Base-by-base conservation (phyloP, 192 early-diverging fungal genomes). In the Geranomyces variabilis region DNA sequence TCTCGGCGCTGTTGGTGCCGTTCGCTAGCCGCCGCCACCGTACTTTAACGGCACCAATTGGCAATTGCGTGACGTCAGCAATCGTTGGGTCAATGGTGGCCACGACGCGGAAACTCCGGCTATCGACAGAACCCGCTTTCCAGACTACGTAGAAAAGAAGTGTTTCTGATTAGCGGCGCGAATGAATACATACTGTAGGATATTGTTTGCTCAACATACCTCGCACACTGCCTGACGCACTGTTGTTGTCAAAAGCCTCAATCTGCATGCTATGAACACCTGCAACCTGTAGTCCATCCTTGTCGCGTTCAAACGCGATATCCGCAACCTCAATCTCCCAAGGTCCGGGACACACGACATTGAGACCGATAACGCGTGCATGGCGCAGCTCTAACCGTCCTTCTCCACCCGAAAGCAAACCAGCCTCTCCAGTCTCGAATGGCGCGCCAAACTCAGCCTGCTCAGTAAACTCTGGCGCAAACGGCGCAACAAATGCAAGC, bases 401-500 rank as follows among this genome's bases (percentile, higher is more conserved):
- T 74, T 33, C 46, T 47, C n/a, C 29, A 12, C 66, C 56, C 10
- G 59, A 46, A 8, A 71, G 56, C 19, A 78, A 51, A 19, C 73
- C 69, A 12, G 70, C 75, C 10, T 65, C 51, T 21, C 67, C 64
- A 5, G 67, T 17, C 17, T 73, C 45, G 31, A 74, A 74, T 19
- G 65, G 75, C 44, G 61, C 59, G 73, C 80, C 74, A 58, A 55
- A 59, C 48, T 79, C 74, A 29, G 66, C 49, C 67, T 51, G 63
- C 24, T 72, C 67, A 43, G 78, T 74, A 58, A 85, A 89, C 5
- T 72, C 59, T 1, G 76, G 71, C 34, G 82, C 81, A 77, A 91
- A 91, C 10, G 87, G 83, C 0, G 69, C 61, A 29, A 81, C 75
- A 73, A 89, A 91, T 1, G 76, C 74, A 12, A 91, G 75, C 30